These are phyloP conservation scores for Thelephora terrestris DNA, from an alignment of 1,284 basidiomycete species.

Conservation along the genomic window DNA sequence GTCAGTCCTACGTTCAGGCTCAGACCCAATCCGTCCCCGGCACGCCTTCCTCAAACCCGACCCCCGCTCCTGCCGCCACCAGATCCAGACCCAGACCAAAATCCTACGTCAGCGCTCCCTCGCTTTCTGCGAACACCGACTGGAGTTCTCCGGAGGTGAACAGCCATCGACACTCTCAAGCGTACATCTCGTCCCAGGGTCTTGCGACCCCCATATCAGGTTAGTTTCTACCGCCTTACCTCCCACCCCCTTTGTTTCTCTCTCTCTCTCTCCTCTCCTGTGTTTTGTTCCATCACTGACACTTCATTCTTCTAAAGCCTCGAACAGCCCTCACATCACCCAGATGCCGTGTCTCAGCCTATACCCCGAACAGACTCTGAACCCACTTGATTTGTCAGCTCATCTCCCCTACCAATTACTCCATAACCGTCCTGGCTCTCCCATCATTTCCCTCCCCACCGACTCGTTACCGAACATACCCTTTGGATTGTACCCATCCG, in stretches of 20 bases:
- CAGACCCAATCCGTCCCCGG: constrained; percentile 1
- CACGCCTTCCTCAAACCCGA: constrained; percentile 15
- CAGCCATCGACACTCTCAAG: neutral
- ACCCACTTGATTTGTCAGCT: neutral
- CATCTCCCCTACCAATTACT: constrained; percentile 7
- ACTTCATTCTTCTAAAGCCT: neutral
- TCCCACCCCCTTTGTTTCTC: neutral
- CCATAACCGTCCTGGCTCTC: constrained; percentile 4
- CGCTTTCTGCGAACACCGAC: neutral
- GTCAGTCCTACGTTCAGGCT: constrained; percentile 29
- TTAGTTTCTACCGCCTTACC: neutral
- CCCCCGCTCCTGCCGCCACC: constrained; percentile 9
- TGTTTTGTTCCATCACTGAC: too few species aligned
- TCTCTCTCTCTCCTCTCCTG: neutral
- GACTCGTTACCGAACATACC: constrained; percentile 4
- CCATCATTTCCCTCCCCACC: constrained; percentile 10
- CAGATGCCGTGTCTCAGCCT: neutral
- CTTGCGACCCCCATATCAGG: neutral
- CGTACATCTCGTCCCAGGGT: neutral
- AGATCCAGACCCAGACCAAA: neutral
- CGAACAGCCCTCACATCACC: neutral
- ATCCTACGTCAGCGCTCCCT: constrained; percentile 1
- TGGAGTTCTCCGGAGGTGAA: neutral
- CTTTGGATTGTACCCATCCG: constrained; percentile 8
- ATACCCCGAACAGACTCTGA: neutral